These are phyloP conservation scores for Fragaria iinumae DNA, from an alignment of 306 rosid genomes.

Conservation along the genomic window DNA sequence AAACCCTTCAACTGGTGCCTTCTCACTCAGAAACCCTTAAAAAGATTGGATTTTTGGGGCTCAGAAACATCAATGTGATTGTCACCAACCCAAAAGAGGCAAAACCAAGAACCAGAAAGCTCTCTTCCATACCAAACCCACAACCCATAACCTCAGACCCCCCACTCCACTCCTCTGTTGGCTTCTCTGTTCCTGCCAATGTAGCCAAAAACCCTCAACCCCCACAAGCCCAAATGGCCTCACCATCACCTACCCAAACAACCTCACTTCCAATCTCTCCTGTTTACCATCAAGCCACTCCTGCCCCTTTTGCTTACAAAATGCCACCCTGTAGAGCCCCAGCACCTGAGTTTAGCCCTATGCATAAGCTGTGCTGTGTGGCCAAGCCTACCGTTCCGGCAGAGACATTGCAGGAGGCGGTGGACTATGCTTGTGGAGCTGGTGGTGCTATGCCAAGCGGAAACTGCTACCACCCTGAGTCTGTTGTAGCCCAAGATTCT, in stretches of 20 bases:
- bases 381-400: conserved; percentile 88
- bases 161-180: conserved; percentile 48
- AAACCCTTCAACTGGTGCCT: conserved; percentile 39
- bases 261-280: conserved; percentile 32
- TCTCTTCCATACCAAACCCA: conserved; percentile 56
- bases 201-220: conserved; percentile 41
- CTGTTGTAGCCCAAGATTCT: conserved; percentile 77
- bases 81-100: conserved; percentile 24
- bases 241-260: conserved; percentile 7
- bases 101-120: conserved; percentile 52
- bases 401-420: conserved; percentile 64
- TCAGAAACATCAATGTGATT: conserved; percentile 37
- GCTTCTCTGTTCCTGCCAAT: conserved; percentile 43
- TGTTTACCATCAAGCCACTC: conserved; percentile 40
- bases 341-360: conserved; percentile 31
- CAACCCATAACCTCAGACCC: conserved; percentile 50
- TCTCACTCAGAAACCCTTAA: conserved; percentile 48
- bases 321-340: conserved; percentile 77
- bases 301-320: conserved; percentile 44
- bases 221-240: conserved; percentile 26
- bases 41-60: conserved; percentile 50
- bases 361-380: conserved; percentile 82
- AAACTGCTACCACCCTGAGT: conserved; percentile 63
- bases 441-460: conserved; percentile 74
- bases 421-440: conserved; percentile 92